These are phyloP conservation scores for Nothomitra cinnamomea DNA, from an alignment of 2,329 filamentous ascomycete species.

Conservation along the genomic window DNA sequence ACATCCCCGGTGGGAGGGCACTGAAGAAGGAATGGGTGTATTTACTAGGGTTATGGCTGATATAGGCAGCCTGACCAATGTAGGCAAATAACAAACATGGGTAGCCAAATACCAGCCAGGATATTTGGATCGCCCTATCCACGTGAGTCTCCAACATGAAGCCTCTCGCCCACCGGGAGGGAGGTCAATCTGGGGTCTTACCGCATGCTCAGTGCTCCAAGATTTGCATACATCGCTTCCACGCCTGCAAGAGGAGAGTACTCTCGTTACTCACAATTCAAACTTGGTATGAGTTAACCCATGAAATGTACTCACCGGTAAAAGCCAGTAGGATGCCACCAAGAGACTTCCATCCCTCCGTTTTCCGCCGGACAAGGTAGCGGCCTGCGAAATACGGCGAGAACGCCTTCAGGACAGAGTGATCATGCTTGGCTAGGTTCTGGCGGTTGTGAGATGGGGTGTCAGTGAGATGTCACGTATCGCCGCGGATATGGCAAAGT, in stretches of 20 bases:
- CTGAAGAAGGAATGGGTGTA: conserved; percentile 62
- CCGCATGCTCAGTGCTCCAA: conserved; percentile 48
- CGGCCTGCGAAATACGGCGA: conserved; percentile 41
- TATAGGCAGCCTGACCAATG: conserved; percentile 58
- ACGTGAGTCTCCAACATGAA: neutral
- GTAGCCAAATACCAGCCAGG: conserved; percentile 51
- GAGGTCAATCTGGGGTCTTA: neutral
- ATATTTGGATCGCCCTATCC: conserved; percentile 53
- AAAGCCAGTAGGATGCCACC: too few species aligned
- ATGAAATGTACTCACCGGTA: too few species aligned
- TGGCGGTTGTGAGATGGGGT: neutral
- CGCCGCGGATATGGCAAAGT: neutral
- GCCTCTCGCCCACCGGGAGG: neutral
- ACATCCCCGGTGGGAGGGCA: conserved; percentile 45
- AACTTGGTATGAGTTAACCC: conserved; percentile 43
- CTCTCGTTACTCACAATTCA: neutral
- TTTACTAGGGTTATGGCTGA: conserved; percentile 38
- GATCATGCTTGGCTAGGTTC: conserved; percentile 35
- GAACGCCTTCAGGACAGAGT: conserved; percentile 38
- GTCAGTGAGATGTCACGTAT: neutral
- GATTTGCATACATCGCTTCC: conserved; percentile 61
- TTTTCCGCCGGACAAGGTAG: conserved; percentile 41
- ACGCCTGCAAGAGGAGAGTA: conserved; percentile 23
- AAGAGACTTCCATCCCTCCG: conserved; percentile 44
- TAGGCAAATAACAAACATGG: conserved; percentile 53